phyloP scores from a whole-genome alignment of 2,329 filamentous ascomycete genomes.

The Aspergillus sp. region DNA sequence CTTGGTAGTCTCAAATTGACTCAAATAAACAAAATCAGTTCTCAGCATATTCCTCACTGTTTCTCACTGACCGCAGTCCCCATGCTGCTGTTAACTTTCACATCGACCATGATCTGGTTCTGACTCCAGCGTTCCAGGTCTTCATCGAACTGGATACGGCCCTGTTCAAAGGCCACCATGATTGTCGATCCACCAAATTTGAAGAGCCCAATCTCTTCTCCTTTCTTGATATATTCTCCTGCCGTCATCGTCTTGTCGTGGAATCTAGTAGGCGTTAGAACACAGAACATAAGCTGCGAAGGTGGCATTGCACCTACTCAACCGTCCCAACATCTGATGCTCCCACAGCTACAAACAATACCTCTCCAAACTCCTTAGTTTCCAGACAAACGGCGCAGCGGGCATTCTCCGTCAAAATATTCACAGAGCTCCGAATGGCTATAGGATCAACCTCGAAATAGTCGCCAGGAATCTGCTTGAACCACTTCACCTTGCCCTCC shows the following conservation, averaged over 20 bases:
- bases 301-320: slow-evolving; percentile 20
- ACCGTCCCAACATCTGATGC: slow-evolving; percentile 37
- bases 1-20: too few relatives aligned
- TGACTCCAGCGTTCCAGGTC: slow-evolving; percentile 29
- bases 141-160: slow-evolving; percentile 33
- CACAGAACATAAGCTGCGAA: background rate
- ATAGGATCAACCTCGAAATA: slow-evolving; percentile 41
- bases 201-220: slow-evolving; percentile 37
- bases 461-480: slow-evolving; percentile 35
- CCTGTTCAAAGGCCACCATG: slow-evolving; percentile 35
- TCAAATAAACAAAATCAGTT: too few relatives aligned
- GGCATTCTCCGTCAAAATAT: slow-evolving; percentile 36
- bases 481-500: slow-evolving; percentile 31
- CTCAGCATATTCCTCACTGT: too few relatives aligned
- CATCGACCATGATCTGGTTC: slow-evolving; percentile 29
- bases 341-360: slow-evolving; percentile 39
- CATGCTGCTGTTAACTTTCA: slow-evolving; percentile 36
- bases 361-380: slow-evolving; percentile 34
- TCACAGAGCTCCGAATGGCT: slow-evolving; percentile 25
- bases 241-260: slow-evolving; percentile 25
- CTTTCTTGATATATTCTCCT: slow-evolving; percentile 30
- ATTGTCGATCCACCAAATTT: slow-evolving; percentile 39
- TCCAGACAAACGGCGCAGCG: slow-evolving; percentile 33
- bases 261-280: slow-evolving; percentile 20
- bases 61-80: slow-evolving; percentile 8